Evolutionary conservation across 495 filamentous ascomycete genomes (phyloP).

Genomic region (Aspergillus wentii): DNA sequence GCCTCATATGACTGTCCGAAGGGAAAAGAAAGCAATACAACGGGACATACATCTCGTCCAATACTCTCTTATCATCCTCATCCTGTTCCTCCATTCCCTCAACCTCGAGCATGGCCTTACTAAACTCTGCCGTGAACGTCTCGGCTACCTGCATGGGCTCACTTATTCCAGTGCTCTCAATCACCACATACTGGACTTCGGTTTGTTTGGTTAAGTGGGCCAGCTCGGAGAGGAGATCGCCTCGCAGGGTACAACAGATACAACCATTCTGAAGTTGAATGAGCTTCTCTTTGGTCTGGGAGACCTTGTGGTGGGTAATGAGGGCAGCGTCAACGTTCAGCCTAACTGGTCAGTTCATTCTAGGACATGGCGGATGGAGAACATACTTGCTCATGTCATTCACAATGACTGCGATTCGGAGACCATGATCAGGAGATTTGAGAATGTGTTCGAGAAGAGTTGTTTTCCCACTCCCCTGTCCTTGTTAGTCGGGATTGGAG

Average conservation of each 20-base stretch:
- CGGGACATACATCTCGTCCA: conserved; percentile 34
- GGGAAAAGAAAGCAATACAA: too few relatives aligned
- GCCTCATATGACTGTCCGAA: not conserved
- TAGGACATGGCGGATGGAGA: not conserved
- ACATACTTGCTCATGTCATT: conserved; percentile 52
- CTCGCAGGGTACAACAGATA: conserved; percentile 57
- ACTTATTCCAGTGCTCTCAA: conserved; percentile 58
- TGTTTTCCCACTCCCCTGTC: conserved; percentile 51
- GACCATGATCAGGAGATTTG: conserved; percentile 45
- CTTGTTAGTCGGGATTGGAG: not conserved
- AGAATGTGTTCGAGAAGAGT: conserved; percentile 55
- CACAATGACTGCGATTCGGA: conserved; percentile 52
- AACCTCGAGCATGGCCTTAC: conserved; percentile 33
- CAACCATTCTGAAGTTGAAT: conserved; percentile 60
- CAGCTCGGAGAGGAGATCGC: conserved; percentile 52
- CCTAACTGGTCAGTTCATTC: conserved; percentile 12
- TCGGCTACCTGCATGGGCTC: conserved; percentile 61
- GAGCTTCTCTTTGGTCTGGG: conserved; percentile 49
- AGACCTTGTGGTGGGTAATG: conserved; percentile 46
- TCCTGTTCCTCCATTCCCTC: conserved; percentile 23
- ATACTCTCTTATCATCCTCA: conserved; percentile 29
- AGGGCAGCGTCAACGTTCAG: conserved; percentile 55
- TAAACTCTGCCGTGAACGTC: conserved; percentile 53
- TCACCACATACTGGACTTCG: conserved; percentile 52
- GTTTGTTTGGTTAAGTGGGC: conserved; percentile 43